Conservation (phyloP, 2,329 filamentous ascomycete species). For the Diaporthe aspalathi region DNA sequence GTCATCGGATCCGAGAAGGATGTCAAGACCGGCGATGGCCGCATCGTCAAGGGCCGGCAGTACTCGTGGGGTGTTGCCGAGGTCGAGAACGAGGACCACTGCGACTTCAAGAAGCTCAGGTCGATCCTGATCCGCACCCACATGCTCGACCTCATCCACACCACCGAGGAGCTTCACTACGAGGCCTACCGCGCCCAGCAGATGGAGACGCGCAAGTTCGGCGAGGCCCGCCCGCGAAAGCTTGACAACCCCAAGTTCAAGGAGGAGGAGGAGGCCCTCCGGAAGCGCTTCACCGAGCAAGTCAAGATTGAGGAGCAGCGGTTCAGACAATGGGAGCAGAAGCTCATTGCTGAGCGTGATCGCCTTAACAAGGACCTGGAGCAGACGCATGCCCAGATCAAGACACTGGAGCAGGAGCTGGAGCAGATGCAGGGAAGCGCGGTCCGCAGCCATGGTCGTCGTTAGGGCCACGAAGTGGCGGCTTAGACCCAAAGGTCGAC, state of each 20-base stretch:
- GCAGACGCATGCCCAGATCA: constrained; percentile 94
- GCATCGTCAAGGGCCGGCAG: constrained; percentile 98
- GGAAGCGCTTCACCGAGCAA: constrained; percentile 99
- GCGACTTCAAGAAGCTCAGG: constrained; percentile 99
- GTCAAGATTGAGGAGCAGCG: constrained; percentile 99
- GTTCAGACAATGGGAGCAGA: constrained; percentile 99
- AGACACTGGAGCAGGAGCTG: constrained; percentile 90
- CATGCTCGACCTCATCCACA: constrained; percentile 99
- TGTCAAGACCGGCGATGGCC: constrained; percentile 94
- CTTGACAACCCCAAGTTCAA: constrained; percentile 99
- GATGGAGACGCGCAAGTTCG: constrained; percentile 99
- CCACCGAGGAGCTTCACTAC: constrained; percentile 99
- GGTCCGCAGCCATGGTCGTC: constrained; percentile 91
- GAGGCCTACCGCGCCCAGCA: constrained; percentile 99
- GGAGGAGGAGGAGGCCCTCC: constrained; percentile 97
- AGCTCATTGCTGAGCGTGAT: constrained; percentile 98
- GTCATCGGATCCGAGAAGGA: constrained; percentile 99
- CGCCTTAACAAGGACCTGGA: constrained; percentile 99
- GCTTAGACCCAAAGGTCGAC: constrained; percentile 29
- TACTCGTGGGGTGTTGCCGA: constrained; percentile 99
- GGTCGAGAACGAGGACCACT: constrained; percentile 99
- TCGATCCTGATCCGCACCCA: constrained; percentile 98
- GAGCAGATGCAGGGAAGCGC: constrained; percentile 92
- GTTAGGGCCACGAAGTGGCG: constrained; percentile 62
- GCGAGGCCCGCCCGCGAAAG: constrained; percentile 96